Percentiles rank a stretch among this genome's conserved stretches.
These are phyloP conservation scores for Neonectria neomacrospora DNA, from an alignment of 2,329 filamentous ascomycete genomes.

Conservation along the genomic window DNA sequence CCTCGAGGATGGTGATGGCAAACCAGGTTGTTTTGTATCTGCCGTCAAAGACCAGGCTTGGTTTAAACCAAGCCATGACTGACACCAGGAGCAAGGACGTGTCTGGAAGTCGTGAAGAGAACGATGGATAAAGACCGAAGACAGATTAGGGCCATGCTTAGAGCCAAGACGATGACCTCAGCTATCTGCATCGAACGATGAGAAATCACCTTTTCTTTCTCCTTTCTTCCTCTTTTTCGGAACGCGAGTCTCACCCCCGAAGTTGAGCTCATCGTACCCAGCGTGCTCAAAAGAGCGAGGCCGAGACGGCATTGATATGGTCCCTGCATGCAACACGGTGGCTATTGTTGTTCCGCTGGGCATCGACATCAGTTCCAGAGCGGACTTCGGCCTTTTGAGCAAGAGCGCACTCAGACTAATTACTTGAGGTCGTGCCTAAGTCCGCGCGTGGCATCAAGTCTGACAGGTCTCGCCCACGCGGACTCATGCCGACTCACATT, in stretches of 20 bases:
- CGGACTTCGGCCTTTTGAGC: constrained; percentile 1
- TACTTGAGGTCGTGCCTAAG: background rate
- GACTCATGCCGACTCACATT: background rate
- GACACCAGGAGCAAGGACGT: background rate
- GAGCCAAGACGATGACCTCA: background rate
- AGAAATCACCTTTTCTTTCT: background rate
- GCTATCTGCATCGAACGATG: background rate
- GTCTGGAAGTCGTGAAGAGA: background rate
- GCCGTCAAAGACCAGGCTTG: background rate
- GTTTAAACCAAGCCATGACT: background rate
- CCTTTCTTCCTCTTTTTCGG: no score
- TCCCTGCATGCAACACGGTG: background rate
- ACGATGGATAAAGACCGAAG: background rate
- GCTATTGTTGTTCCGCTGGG: background rate
- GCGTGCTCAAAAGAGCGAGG: background rate
- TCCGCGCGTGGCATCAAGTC: constrained; percentile 1
- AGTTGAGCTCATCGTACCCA: background rate
- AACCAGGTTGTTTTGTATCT: constrained; percentile 1
- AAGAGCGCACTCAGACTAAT: background rate
- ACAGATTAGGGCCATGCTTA: background rate
- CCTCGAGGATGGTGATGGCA: background rate
- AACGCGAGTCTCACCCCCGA: background rate
- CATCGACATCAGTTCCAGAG: background rate
- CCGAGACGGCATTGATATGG: background rate
- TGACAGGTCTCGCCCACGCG: background rate